Conservation (phyloP, 192 early-diverging fungal genomes). For the Entomortierella parvispora region DNA sequence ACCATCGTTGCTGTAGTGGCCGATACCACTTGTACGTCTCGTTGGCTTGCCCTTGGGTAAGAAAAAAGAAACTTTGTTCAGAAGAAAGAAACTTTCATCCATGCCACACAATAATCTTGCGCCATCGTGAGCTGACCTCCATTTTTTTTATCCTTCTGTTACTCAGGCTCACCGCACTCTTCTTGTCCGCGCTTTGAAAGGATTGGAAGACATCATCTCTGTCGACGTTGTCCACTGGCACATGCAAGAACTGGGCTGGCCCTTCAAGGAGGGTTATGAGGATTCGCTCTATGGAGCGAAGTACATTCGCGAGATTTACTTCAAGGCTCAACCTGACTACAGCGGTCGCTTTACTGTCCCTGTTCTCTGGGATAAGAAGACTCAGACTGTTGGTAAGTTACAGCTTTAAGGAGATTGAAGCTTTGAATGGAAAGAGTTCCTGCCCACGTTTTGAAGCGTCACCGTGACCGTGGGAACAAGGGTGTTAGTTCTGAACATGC, state of each 20-base stretch:
- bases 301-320: conserved; percentile 89
- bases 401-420: not conserved
- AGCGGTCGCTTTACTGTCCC: conserved; percentile 89
- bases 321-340: conserved; percentile 88
- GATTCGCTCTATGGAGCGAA: conserved; percentile 81
- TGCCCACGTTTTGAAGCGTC: not conserved
- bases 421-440: not conserved
- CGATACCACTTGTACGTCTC: conserved; percentile 46
- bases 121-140: not conserved
- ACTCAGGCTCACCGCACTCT: conserved; percentile 86
- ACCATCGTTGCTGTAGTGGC: conserved; percentile 19
- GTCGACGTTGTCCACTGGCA: conserved; percentile 89
- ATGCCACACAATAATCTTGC: not conserved
- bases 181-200: conserved; percentile 91
- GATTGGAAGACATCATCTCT: conserved; percentile 84
- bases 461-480: no score
- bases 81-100: not conserved
- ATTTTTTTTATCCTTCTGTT: not conserved
- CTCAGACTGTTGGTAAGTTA: conserved; percentile 78
- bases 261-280: conserved; percentile 75
- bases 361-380: conserved; percentile 96
- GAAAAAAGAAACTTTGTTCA: not conserved
- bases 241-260: conserved; percentile 85
- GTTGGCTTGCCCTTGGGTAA: conserved; percentile 40
- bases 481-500: no score